phyloP scores from a whole-genome alignment of 2,329 filamentous ascomycete genomes.

The Emericellopsis cladophorae region DNA sequence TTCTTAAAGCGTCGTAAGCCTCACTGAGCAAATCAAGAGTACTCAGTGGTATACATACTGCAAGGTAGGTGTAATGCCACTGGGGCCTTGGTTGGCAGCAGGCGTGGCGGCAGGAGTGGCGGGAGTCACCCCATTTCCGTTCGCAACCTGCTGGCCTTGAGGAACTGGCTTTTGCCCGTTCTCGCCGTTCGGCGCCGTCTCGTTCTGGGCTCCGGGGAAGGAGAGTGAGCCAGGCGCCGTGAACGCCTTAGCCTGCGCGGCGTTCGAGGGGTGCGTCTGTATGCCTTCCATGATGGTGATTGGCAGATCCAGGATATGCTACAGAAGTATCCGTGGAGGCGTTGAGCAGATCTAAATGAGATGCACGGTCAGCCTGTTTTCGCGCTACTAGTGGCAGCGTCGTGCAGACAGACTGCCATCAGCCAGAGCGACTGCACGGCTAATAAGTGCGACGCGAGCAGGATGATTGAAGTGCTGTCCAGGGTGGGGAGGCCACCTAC shows the following conservation, averaged over 20 bases:
- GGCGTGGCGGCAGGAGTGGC: constrained; percentile 87
- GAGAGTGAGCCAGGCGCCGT: constrained; percentile 86
- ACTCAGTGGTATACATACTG: constrained; percentile 67
- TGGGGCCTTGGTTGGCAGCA: constrained; percentile 67
- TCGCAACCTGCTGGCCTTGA: constrained; percentile 43
- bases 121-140: constrained; percentile 73
- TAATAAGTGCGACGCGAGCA: constrained; percentile 21
- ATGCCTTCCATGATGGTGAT: constrained; percentile 66
- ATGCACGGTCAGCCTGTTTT: too few species aligned
- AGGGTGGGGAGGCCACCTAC: constrained; percentile 29
- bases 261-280: constrained; percentile 83
- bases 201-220: constrained; percentile 73
- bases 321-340: constrained; percentile 4
- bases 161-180: constrained; percentile 16
- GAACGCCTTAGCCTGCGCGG: constrained; percentile 89
- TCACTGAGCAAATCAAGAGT: constrained; percentile 23
- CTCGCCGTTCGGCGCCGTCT: constrained; percentile 67
- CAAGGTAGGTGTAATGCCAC: constrained; percentile 83
- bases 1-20: constrained; percentile 57
- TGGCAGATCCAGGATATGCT: constrained; percentile 8
- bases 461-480: not conserved
- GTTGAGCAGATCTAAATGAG: constrained; percentile 19
- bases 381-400: too few species aligned
- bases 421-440: constrained; percentile 3
- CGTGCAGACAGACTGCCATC: too few species aligned